phyloP scores from a whole-genome alignment of 78 protist species.

The Creolimax fragrantissima region DNA sequence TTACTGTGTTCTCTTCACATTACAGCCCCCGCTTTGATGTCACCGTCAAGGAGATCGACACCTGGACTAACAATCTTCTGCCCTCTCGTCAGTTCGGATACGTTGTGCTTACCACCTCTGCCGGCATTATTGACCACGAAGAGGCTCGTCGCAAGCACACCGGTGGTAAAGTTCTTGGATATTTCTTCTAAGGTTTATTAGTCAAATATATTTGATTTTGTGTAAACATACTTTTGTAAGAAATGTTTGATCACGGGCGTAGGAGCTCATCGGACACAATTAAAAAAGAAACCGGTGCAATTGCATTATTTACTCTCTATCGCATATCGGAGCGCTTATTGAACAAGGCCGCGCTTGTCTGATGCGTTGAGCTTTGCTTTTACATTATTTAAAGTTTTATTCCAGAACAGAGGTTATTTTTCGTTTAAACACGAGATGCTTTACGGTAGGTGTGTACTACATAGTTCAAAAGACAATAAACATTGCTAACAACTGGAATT shows the following conservation, averaged over 20 bases:
- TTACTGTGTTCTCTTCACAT: background rate
- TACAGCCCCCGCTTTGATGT: conserved; percentile 96
- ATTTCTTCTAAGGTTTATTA: conserved; percentile 68
- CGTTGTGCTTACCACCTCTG: conserved; percentile 96
- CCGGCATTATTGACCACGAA: conserved; percentile 99
- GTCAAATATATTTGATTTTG: background rate
- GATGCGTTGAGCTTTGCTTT: background rate
- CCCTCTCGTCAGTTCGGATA: conserved; percentile 99
- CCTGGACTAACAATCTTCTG: conserved; percentile 83
- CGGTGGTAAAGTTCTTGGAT: conserved; percentile 97
- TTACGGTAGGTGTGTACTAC: too few relatives aligned
- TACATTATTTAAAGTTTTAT: too few relatives aligned
- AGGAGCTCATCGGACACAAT: background rate
- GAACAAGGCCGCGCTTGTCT: background rate
- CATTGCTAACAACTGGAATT: too few relatives aligned
- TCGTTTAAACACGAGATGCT: too few relatives aligned
- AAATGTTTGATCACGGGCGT: background rate
- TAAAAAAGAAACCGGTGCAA: background rate
- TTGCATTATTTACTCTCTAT: background rate
- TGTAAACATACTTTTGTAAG: background rate
- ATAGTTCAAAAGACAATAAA: too few relatives aligned
- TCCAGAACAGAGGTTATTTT: too few relatives aligned
- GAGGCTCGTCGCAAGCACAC: conserved; percentile 90
- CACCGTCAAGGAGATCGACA: conserved; percentile 36
- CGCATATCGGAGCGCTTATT: background rate